Evolutionary conservation across 371 early-diverging fungal genomes (phyloP).

Genomic region (Mortierella sp.): DNA sequence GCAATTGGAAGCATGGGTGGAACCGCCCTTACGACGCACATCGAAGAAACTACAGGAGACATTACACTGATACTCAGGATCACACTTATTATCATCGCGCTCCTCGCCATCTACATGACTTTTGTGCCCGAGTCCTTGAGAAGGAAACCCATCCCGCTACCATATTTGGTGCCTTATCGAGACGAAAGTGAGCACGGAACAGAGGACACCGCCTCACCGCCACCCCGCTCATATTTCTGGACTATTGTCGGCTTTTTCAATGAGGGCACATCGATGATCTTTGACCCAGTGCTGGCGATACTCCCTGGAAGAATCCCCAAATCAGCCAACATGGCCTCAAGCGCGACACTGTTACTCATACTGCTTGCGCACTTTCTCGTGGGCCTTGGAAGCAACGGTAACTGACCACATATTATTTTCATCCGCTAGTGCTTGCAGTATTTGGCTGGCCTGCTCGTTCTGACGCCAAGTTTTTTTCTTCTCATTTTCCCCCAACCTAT

Average conservation of each 20-base stretch:
- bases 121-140: slow-evolving; percentile 26
- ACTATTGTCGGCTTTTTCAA: slow-evolving; percentile 8
- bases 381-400: slow-evolving; percentile 2
- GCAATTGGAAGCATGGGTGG: slow-evolving; percentile 15
- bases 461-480: not conserved
- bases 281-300: slow-evolving; percentile 20
- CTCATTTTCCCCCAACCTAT: not conserved
- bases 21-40: slow-evolving; percentile 2
- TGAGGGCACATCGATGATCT: not conserved
- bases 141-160: not conserved
- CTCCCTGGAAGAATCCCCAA: slow-evolving; percentile 12
- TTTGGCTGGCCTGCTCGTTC: not conserved
- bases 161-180: not conserved
- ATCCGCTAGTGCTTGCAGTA: not conserved
- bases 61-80: not conserved
- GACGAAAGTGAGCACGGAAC: not conserved
- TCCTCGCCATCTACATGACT: slow-evolving; percentile 11
- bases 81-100: not conserved
- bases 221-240: not conserved
- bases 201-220: not conserved
- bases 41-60: not conserved
- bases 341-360: slow-evolving; percentile 4
- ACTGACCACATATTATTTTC: not conserved
- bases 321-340: slow-evolving; percentile 1
- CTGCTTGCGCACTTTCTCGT: not conserved